phyloP scores from a whole-genome alignment of 2,329 filamentous ascomycete species.

The Alternaria gaisen region DNA sequence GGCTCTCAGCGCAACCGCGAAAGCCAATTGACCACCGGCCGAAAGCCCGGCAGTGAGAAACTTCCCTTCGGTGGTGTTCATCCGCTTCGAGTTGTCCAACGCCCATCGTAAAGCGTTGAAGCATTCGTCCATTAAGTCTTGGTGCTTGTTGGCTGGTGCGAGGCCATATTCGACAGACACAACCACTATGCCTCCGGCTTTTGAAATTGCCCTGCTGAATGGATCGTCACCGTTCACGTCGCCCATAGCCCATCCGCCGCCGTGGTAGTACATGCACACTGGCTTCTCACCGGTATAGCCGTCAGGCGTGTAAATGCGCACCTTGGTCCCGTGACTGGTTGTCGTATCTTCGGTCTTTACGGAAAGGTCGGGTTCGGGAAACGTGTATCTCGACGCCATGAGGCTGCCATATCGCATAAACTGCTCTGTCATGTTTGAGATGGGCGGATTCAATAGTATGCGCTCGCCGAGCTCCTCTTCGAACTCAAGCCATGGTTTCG shows the following conservation, averaged over 20 bases:
- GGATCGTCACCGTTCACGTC: conserved; percentile 47
- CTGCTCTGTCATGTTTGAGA: conserved; percentile 25
- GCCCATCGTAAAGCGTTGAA: conserved; percentile 47
- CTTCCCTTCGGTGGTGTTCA: conserved; percentile 39
- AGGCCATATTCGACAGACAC: conserved; percentile 50
- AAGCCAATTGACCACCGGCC: conserved; percentile 52
- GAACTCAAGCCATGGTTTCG: conserved; percentile 45
- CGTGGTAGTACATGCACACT: conserved; percentile 48
- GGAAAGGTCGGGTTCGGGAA: conserved; percentile 43
- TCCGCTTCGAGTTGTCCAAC: conserved; percentile 33
- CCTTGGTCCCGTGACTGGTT: conserved; percentile 37
- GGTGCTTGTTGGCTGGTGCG: conserved; percentile 46
- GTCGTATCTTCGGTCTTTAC: conserved; percentile 44
- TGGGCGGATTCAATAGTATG: conserved; percentile 32
- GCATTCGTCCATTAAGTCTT: conserved; percentile 48
- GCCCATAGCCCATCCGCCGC: conserved; percentile 52
- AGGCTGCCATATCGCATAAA: conserved; percentile 29
- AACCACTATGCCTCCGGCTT: conserved; percentile 36
- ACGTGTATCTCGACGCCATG: conserved; percentile 37
- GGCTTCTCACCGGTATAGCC: conserved; percentile 43
- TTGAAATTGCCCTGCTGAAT: conserved; percentile 38
- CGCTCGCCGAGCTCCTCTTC: conserved; percentile 45
- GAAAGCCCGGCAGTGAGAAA: conserved; percentile 51
- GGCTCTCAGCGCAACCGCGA: conserved; percentile 49
- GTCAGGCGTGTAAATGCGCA: conserved; percentile 49